Percentiles rank a stretch among this genome's conserved stretches.
phyloP scores from a whole-genome alignment of 805 yeast genomes.

The Kluyveromyces aestuarii region DNA sequence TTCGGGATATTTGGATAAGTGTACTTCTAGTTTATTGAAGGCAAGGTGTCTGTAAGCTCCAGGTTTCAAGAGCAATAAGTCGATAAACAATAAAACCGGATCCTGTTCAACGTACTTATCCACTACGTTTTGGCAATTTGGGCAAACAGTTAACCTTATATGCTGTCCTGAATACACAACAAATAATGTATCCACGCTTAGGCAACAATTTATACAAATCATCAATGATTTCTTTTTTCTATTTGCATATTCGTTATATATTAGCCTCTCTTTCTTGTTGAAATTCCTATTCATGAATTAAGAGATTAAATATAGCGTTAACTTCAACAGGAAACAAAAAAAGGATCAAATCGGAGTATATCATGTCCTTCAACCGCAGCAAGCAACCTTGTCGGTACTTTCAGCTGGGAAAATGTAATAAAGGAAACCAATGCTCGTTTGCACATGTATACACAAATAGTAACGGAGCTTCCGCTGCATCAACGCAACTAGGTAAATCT shows the following conservation, averaged over 20 bases:
- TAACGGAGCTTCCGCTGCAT: conserved; percentile 2
- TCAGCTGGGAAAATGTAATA: conserved; percentile 35
- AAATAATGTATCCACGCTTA: conserved; percentile 55
- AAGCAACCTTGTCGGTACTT: conserved; percentile 36
- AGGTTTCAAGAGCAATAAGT: conserved; percentile 72
- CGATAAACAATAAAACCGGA: conserved; percentile 72
- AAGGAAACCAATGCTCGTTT: conserved; percentile 36
- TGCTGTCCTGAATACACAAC: conserved; percentile 68
- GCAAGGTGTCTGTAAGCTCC: conserved; percentile 85
- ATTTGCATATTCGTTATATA: too few relatives aligned
- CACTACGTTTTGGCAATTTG: conserved; percentile 60
- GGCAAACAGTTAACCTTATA: conserved; percentile 71
- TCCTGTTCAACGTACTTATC: conserved; percentile 92
- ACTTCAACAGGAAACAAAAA: not conserved
- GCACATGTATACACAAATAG: conserved; percentile 31
- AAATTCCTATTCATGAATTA: too few relatives aligned
- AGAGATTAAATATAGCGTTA: not conserved
- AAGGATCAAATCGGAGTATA: not conserved
- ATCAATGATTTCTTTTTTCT: conserved; percentile 28
- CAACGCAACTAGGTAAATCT: conserved; percentile 6
- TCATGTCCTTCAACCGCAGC: conserved; percentile 4
- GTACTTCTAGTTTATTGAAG: conserved; percentile 46
- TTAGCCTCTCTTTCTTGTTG: too few relatives aligned
- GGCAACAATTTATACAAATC: conserved; percentile 88
- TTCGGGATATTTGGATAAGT: conserved; percentile 11